Evolutionary conservation across 805 yeast genomes (phyloP).

Genomic region (Dipodascus albidus): DNA sequence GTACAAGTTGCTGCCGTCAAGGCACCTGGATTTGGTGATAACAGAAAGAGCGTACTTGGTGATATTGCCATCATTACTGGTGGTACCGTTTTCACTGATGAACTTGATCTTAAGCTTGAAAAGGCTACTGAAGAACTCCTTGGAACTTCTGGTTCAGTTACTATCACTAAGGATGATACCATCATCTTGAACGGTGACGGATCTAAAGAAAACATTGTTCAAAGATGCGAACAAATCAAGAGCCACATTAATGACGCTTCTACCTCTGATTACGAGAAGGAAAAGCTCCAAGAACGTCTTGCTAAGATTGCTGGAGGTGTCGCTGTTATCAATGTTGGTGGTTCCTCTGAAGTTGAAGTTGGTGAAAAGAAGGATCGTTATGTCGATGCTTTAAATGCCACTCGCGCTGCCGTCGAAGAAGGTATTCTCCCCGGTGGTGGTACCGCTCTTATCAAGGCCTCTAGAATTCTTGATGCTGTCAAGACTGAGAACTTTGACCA

Average conservation of each 20-base stretch:
- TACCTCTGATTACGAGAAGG: conserved; percentile 83
- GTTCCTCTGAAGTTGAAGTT: conserved; percentile 93
- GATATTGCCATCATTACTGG: conserved; percentile 93
- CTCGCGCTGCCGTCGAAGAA: conserved; percentile 97
- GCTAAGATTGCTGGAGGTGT: conserved; percentile 98
- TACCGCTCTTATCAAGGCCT: conserved; percentile 91
- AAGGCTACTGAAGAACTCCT: conserved; percentile 81
- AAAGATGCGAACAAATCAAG: conserved; percentile 92
- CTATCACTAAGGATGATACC: conserved; percentile 92
- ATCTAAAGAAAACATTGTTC: conserved; percentile 61
- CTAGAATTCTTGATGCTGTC: conserved; percentile 57
- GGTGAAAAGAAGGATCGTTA: conserved; percentile 99
- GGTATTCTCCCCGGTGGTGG: conserved; percentile 99
- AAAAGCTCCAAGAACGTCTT: conserved; percentile 92
- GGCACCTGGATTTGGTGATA: conserved; percentile 99
- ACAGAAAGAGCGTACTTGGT: conserved; percentile 91
- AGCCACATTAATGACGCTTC: conserved; percentile 59
- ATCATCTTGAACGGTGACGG: conserved; percentile 92
- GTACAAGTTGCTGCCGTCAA: conserved; percentile 95
- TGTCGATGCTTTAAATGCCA: conserved; percentile 96
- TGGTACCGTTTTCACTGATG: conserved; percentile 81
- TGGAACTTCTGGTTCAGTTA: conserved; percentile 85
- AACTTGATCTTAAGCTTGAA: conserved; percentile 90
- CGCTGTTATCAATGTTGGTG: conserved; percentile 96
- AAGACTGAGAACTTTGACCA: conserved; percentile 87